Evolutionary conservation across 2,329 filamentous ascomycete species (phyloP).

Genomic region (Aspergillus sclerotialis): DNA sequence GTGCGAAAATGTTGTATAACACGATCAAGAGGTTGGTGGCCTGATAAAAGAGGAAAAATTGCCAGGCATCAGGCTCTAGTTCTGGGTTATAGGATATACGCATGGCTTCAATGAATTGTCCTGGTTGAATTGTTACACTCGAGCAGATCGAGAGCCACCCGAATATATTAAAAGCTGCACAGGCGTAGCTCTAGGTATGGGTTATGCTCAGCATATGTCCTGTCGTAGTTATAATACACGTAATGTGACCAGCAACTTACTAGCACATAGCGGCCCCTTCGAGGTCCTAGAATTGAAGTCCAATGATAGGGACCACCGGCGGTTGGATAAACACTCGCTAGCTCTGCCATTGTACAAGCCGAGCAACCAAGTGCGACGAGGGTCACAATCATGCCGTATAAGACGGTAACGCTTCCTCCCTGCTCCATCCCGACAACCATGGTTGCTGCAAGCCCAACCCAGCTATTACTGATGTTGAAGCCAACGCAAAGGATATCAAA

Average conservation of each 20-base stretch:
- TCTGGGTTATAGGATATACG: slow-evolving; percentile 10
- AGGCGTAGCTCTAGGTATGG: slow-evolving; percentile 19
- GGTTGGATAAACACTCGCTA: slow-evolving; percentile 30
- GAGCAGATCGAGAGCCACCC: slow-evolving; percentile 18
- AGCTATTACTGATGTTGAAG: slow-evolving; percentile 21
- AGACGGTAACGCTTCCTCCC: slow-evolving; percentile 15
- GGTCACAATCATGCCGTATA: slow-evolving; percentile 25
- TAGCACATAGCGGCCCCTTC: slow-evolving; percentile 4
- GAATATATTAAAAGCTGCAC: slow-evolving; percentile 16
- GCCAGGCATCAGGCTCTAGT: slow-evolving; percentile 12
- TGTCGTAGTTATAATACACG: no score
- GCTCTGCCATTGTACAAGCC: slow-evolving; percentile 29
- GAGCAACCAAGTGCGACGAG: slow-evolving; percentile 17
- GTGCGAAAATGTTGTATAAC: slow-evolving; percentile 17
- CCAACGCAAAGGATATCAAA: no score
- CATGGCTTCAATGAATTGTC: slow-evolving; percentile 12
- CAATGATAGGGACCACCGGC: slow-evolving; percentile 36
- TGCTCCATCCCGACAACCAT: slow-evolving; percentile 13
- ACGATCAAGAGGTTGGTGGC: slow-evolving; percentile 11
- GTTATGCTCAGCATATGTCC: no score
- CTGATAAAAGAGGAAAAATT: slow-evolving; percentile 18
- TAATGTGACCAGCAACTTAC: no score
- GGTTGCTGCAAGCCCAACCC: slow-evolving; percentile 17
- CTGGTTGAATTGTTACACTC: slow-evolving; percentile 13
- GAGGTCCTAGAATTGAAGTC: slow-evolving; percentile 22